phyloP scores from a whole-genome alignment of 192 early-diverging fungal genomes.

The Chytriomyces sp. region DNA sequence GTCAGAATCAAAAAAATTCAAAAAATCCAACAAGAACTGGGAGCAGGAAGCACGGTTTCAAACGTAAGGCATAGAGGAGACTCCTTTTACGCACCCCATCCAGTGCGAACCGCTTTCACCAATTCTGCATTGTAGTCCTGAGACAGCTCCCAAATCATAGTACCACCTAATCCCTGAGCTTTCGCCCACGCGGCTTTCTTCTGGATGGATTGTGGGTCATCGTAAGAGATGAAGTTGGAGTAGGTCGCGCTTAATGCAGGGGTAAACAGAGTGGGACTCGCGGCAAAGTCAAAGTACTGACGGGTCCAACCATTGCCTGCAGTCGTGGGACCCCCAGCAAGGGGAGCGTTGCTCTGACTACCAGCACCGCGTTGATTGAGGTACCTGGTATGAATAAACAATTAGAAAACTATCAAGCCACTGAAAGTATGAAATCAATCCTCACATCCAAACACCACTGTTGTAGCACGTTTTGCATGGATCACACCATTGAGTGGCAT shows the following conservation, averaged over 20 bases:
- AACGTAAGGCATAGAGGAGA: no score
- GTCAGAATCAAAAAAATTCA: no score
- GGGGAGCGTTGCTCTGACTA: background rate
- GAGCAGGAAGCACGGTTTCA: no score
- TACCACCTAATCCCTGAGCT: constrained; percentile 46
- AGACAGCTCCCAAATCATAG: constrained; percentile 19
- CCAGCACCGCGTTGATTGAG: constrained; percentile 57
- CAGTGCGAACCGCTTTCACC: constrained; percentile 8
- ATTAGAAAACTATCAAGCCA: no score
- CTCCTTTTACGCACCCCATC: constrained; percentile 9
- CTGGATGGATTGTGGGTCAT: constrained; percentile 66
- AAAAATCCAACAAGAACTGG: no score
- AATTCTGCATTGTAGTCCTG: constrained; percentile 15
- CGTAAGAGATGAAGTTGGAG: constrained; percentile 72
- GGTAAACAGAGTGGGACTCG: constrained; percentile 57
- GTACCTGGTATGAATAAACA: no score
- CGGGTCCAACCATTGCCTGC: constrained; percentile 59
- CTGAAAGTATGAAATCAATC: no score
- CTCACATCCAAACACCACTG: constrained; percentile 66
- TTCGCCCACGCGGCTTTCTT: constrained; percentile 63
- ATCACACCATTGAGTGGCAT: background rate
- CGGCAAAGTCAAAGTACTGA: constrained; percentile 54
- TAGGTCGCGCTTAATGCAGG: constrained; percentile 35
- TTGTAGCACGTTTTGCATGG: constrained; percentile 2
- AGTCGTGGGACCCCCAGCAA: constrained; percentile 25